These are phyloP conservation scores for Nyssa sinensis DNA, from an alignment of 148 eudicot genomes.

Conservation along the genomic window DNA sequence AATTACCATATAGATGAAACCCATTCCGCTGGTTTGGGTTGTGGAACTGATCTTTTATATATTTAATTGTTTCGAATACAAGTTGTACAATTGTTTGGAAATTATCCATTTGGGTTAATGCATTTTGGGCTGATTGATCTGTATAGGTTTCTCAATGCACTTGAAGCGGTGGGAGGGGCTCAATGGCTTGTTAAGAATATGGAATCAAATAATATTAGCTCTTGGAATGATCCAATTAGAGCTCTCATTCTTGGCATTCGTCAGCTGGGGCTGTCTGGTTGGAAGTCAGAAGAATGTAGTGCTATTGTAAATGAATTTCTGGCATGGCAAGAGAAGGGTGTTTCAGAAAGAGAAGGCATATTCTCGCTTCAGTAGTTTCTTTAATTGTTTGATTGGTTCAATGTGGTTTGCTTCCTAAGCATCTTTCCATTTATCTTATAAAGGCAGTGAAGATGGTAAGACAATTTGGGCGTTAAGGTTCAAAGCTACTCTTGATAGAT, in stretches of 20 bases:
- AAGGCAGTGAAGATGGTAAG: slow-evolving; percentile 88
- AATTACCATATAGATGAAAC: neutral
- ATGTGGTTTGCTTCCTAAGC: neutral
- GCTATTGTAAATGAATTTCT: slow-evolving; percentile 72
- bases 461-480: slow-evolving; percentile 86
- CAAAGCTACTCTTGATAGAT: slow-evolving; percentile 97
- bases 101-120: neutral
- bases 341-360: slow-evolving; percentile 72
- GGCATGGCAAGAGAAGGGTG: slow-evolving; percentile 79
- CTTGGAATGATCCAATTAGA: slow-evolving; percentile 72
- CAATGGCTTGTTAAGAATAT: slow-evolving; percentile 59
- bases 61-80: too few relatives aligned
- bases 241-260: slow-evolving; percentile 63
- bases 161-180: slow-evolving; percentile 81
- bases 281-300: slow-evolving; percentile 75
- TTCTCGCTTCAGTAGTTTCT: neutral
- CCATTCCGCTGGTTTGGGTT: neutral
- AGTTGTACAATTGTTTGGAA: neutral
- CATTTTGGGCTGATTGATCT: neutral
- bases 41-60: neutral
- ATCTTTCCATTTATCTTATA: slow-evolving; percentile 21
- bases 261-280: slow-evolving; percentile 84
- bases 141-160: slow-evolving; percentile 74
- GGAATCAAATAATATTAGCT: slow-evolving; percentile 46
- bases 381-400: neutral